These are phyloP conservation scores for Colletotrichum spinosum DNA, from an alignment of 2,329 filamentous ascomycete genomes.

Conservation along the genomic window DNA sequence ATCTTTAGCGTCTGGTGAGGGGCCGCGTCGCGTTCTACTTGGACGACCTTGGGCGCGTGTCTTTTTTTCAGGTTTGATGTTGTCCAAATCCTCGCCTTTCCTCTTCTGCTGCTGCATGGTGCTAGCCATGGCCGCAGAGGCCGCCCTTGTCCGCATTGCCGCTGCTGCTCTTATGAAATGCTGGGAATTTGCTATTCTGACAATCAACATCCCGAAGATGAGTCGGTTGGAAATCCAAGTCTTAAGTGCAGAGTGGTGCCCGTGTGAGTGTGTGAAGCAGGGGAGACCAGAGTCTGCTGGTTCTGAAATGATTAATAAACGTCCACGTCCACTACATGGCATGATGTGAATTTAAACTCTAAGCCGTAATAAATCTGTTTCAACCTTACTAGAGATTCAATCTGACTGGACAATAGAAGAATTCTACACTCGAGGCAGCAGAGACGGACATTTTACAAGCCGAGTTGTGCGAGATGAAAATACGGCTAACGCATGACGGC, in stretches of 20 bases:
- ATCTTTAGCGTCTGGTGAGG: background rate
- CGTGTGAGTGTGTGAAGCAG: background rate
- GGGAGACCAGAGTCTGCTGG: too few species aligned
- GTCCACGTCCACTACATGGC: too few species aligned
- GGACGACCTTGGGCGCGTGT: background rate
- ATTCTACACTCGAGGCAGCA: background rate
- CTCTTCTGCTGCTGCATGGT: background rate
- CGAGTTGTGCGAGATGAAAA: background rate
- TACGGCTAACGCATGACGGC: conserved; percentile 1
- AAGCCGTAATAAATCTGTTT: background rate
- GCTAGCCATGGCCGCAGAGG: background rate
- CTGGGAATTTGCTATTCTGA: too few species aligned
- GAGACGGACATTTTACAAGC: conserved; percentile 5
- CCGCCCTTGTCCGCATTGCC: conserved; percentile 3
- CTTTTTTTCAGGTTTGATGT: background rate
- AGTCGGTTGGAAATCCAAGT: background rate
- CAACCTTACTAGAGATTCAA: background rate
- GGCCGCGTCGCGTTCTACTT: background rate
- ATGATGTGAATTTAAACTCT: too few species aligned
- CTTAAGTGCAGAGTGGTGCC: background rate
- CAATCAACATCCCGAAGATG: too few species aligned
- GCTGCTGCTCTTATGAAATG: background rate
- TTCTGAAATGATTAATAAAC: too few species aligned
- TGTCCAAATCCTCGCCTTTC: background rate
- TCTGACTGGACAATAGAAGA: background rate